Base-by-base conservation (phyloP, 2,329 filamentous ascomycete species). In the Zasmidium citrigriseum region DNA sequence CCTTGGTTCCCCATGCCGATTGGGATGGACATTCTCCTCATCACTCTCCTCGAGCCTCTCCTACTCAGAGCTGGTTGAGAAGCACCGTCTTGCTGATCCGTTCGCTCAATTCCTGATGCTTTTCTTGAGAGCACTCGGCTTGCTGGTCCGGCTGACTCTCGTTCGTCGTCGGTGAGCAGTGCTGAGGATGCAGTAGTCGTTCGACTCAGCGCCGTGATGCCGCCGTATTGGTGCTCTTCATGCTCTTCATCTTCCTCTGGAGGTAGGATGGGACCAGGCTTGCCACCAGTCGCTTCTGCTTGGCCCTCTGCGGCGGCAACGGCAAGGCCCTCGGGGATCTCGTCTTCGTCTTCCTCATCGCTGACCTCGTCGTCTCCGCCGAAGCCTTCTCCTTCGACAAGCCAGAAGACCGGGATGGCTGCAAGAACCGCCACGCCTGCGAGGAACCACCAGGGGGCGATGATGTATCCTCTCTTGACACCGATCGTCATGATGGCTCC, bases 401-500 rank as follows among this genome's bases (percentile, higher is more conserved):
- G 82, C 76, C 86, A 89, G 72, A 87, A 90, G 0, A 89, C 84
- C 0, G 91, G 45, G 1, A 96, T 73, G 0, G 85, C 85, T 18
- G 89, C 89, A 1, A 91, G 49, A 0, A 84, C 61, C 0, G 86
- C 83, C 46, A 96, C 78, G 0, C 77, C 66, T 0, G 85, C 82
- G n/a, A 97, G 79, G 3, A 89, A 80, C 86, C 90, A 96, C 84
- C 90, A 97, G 0, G 93, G 88, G 0, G 89, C 78, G 52, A 96
- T 84, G 25, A 95, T 81, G 70, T 91, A 93, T 0, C 90, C 90
- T 25, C 82, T 78, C 67, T 89, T 84, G 1, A 91, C 86, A 1
- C 93, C 93, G 76, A 84, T 86, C 0, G 86, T 89, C 70, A 96
- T 97, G 0, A 87, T 80, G 1, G 81, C 77, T 0, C 93, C 93